phyloP scores from a whole-genome alignment of 768 basidiomycete species.

The Leccinum aurantiacum region DNA sequence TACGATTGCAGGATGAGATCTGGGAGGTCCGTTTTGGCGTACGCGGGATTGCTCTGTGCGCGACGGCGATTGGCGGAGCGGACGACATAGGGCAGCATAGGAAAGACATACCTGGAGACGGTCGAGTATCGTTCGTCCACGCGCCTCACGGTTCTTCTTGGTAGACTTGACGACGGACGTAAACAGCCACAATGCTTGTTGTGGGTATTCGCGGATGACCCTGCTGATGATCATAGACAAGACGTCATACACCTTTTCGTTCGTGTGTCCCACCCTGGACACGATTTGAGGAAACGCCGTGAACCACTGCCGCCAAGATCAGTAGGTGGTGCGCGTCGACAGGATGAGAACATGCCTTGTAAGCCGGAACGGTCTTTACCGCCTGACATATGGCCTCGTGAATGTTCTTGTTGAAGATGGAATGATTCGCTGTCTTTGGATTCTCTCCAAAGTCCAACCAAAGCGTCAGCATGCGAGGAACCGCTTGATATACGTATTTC shows the following conservation, averaged over 20 bases:
- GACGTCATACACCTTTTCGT: slow-evolving; percentile 55
- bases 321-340: background rate
- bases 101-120: slow-evolving; percentile 49
- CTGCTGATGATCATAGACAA: slow-evolving; percentile 65
- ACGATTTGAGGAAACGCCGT: slow-evolving; percentile 97
- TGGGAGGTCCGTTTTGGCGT: slow-evolving; percentile 42
- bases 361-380: slow-evolving; percentile 64
- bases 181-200: slow-evolving; percentile 92
- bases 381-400: slow-evolving; percentile 55
- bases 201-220: slow-evolving; percentile 83
- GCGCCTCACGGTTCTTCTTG: slow-evolving; percentile 53
- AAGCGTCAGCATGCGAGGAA: slow-evolving; percentile 90
- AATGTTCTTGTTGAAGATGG: slow-evolving; percentile 51
- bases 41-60: slow-evolving; percentile 45
- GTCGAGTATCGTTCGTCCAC: slow-evolving; percentile 60
- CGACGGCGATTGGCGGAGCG: background rate
- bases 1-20: slow-evolving; percentile 53
- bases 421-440: slow-evolving; percentile 24
- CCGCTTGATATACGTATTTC: slow-evolving; percentile 94
- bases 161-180: slow-evolving; percentile 86
- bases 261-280: slow-evolving; percentile 82
- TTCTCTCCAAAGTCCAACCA: slow-evolving; percentile 91
- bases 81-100: background rate
- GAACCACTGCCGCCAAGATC: slow-evolving; percentile 66
- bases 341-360: slow-evolving; percentile 56